Evolutionary conservation across 2,329 filamentous ascomycete species (phyloP).

Genomic region (Myriosclerotinia scirpicola): DNA sequence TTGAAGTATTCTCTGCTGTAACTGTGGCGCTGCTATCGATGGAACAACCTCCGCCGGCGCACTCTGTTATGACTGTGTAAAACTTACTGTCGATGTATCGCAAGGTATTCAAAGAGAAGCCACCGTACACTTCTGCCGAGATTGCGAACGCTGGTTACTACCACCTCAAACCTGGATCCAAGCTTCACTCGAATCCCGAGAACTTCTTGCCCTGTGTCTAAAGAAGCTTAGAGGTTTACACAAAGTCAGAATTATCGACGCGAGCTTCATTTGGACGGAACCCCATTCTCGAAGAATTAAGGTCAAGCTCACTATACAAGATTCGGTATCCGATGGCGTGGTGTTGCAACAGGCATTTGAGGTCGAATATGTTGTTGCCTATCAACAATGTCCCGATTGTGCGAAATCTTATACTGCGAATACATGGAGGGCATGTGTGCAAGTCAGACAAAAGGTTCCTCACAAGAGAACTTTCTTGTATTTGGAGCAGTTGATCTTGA

Average conservation of each 20-base stretch:
- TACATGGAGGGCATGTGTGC: slow-evolving; percentile 89
- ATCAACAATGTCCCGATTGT: slow-evolving; percentile 93
- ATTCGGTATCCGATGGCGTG: slow-evolving; percentile 60
- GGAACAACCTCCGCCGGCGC: slow-evolving; percentile 83
- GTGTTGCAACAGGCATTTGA: slow-evolving; percentile 91
- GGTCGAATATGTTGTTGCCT: slow-evolving; percentile 85
- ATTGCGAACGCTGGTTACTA: slow-evolving; percentile 91
- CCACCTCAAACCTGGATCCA: slow-evolving; percentile 85
- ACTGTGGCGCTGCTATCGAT: slow-evolving; percentile 94
- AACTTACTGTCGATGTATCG: slow-evolving; percentile 90
- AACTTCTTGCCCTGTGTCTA: slow-evolving; percentile 87
- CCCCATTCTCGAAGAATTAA: slow-evolving; percentile 90
- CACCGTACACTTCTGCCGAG: slow-evolving; percentile 84
- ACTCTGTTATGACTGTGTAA: slow-evolving; percentile 94
- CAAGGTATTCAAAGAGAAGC: slow-evolving; percentile 89
- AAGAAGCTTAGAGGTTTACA: slow-evolving; percentile 81
- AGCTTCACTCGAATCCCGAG: slow-evolving; percentile 82
- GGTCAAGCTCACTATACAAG: slow-evolving; percentile 93
- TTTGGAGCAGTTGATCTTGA: slow-evolving; percentile 93
- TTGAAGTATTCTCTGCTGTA: slow-evolving; percentile 87
- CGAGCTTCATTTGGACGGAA: slow-evolving; percentile 97
- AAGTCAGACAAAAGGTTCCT: slow-evolving; percentile 93
- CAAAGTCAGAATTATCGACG: slow-evolving; percentile 93
- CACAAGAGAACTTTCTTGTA: slow-evolving; percentile 86
- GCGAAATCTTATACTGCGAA: slow-evolving; percentile 95